These are phyloP conservation scores for Russula sp. DNA, from an alignment of 768 basidiomycete species.

Conservation along the genomic window DNA sequence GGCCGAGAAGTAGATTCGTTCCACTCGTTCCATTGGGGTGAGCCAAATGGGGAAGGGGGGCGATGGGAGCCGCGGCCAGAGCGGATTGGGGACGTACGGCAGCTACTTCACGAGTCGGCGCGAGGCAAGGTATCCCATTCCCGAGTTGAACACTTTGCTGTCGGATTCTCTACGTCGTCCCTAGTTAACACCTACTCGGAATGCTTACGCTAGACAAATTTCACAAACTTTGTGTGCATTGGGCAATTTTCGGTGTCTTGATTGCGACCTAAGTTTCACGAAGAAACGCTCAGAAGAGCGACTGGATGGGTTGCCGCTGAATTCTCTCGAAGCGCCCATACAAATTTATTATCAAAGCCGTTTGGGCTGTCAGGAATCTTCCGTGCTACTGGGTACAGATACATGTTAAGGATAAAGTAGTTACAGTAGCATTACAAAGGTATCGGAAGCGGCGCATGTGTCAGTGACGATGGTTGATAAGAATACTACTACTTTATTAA, in stretches of 20 bases:
- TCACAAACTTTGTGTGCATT: background rate
- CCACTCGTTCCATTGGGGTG: conserved; percentile 52
- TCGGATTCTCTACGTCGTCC: conserved; percentile 1
- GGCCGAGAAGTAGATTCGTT: conserved; percentile 52
- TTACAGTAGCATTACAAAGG: conserved; percentile 21
- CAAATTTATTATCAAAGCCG: background rate
- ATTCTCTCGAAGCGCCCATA: conserved; percentile 19
- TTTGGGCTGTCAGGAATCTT: background rate
- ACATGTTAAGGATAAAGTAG: conserved; percentile 12
- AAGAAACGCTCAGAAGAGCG: background rate
- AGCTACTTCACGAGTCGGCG: conserved; percentile 42
- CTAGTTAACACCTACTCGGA: background rate
- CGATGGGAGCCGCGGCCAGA: conserved; percentile 39
- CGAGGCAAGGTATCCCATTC: conserved; percentile 38
- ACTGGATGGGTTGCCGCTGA: conserved; percentile 15
- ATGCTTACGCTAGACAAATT: background rate
- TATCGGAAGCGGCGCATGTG: conserved; percentile 10
- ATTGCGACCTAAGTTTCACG: background rate
- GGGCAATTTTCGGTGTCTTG: background rate
- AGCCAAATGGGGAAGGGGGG: conserved; percentile 36
- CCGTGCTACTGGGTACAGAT: conserved; percentile 6
- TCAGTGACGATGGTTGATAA: conserved; percentile 10
- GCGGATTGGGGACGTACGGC: conserved; percentile 41
- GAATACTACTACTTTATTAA: conserved; percentile 6
- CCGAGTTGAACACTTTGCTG: conserved; percentile 19